Evolutionary conservation across 768 basidiomycete species (phyloP), one percentile per base, ranked within the genome.

Genomic region (Leucocoprinus sp.): DNA sequence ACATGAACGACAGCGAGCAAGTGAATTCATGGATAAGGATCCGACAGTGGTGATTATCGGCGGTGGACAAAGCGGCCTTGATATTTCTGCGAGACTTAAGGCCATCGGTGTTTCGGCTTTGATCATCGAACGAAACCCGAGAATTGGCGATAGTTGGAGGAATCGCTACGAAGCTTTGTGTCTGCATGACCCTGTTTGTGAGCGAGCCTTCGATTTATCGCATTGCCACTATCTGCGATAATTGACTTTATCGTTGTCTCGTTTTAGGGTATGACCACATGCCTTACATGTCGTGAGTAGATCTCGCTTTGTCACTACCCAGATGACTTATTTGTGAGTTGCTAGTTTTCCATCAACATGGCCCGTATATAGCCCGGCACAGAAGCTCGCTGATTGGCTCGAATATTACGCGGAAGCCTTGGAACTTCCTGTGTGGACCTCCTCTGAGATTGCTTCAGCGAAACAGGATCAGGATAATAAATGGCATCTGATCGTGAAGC

Each of bases 391-490:
- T 0, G 70, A 78, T 50, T 82, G 77, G 76, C 60, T 84, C 12
- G 82, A 84, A 55, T 64, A 62, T 3, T 85, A 84, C 49, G 80
- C 75, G 0, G 65, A 74, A 3, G 56, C 67, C 2, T 65, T 82
- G 26, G 82, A 84, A 45, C 58, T 85, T 31, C 74, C 80, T 46
- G 71, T 80, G 8, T 84, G 80, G 83, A 76, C 72, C 0, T 71
- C 75, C 0, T 63, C 75, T 0, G 62, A 52, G 11, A 64, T 76
- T 17, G 57, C 52, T 14, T 64, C 56, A 23, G 60, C 68, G 5
- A 54, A 52, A 0, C 70, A 70, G 58, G 52, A 71, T 52, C 59
- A 64, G 11, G 50, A 53, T 37, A 62, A 59, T 37, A 65, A 59
- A 3, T 80, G 78, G 78, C 61, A 64, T 15, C 69, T 77, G 22